phyloP scores from a whole-genome alignment of 1,284 basidiomycete species.

The Pseudozyma hubeiensis region DNA sequence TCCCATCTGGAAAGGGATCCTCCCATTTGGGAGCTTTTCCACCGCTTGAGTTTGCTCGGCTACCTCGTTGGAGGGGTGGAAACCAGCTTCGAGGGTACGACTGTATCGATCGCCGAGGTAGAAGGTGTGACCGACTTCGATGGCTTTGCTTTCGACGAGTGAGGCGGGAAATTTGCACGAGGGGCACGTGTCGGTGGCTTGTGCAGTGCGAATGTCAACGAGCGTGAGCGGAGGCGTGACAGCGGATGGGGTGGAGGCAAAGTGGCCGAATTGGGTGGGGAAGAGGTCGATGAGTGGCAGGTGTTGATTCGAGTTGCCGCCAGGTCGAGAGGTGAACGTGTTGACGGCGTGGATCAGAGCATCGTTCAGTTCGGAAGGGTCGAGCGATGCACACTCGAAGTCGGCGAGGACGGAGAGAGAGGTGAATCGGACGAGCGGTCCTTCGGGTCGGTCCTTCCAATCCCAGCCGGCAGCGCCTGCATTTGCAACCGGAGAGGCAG shows the following conservation, averaged over 20 bases:
- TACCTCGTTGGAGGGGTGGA: constrained; percentile 10
- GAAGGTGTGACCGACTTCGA: constrained; percentile 70
- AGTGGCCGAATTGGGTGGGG: constrained; percentile 41
- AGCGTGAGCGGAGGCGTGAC: constrained; percentile 23
- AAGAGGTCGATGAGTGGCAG: constrained; percentile 42
- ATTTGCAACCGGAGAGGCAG: neutral
- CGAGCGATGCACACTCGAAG: constrained; percentile 49
- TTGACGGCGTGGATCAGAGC: constrained; percentile 37
- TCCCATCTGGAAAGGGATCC: constrained; percentile 68
- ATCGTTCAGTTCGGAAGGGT: constrained; percentile 45
- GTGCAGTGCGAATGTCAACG: constrained; percentile 43
- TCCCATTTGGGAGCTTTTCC: constrained; percentile 18
- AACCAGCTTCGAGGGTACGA: constrained; percentile 57
- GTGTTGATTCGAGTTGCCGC: neutral
- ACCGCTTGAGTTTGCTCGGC: constrained; percentile 5
- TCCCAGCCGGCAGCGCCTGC: constrained; percentile 38
- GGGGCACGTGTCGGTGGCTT: constrained; percentile 51
- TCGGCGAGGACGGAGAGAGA: constrained; percentile 44
- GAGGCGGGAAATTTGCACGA: constrained; percentile 48
- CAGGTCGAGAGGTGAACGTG: constrained; percentile 23
- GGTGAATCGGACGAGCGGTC: constrained; percentile 52
- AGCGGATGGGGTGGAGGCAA: neutral
- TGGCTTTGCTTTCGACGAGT: constrained; percentile 56
- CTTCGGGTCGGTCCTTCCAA: constrained; percentile 59
- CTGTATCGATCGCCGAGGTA: constrained; percentile 68